Evolutionary conservation across 805 yeast species (phyloP).

Genomic region (Ogataea neopini): DNA sequence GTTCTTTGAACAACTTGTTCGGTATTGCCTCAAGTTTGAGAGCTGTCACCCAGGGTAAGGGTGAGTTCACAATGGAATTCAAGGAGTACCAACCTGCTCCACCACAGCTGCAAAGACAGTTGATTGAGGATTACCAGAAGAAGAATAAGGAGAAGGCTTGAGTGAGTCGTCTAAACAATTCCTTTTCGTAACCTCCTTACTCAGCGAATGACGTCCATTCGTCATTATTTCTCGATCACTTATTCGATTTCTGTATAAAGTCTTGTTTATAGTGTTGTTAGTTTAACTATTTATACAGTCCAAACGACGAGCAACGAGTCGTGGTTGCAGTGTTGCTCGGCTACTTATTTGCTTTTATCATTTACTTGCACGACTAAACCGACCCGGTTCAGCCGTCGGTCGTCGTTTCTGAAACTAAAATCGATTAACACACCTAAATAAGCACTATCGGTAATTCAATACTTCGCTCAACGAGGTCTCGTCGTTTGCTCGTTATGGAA

Average conservation of each 20-base stretch:
- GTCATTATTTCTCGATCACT: background rate
- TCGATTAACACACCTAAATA: too few species aligned
- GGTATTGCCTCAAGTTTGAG: conserved; percentile 95
- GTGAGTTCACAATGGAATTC: conserved; percentile 95
- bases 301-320: too few species aligned
- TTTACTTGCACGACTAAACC: too few species aligned
- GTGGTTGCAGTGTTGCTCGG: too few species aligned
- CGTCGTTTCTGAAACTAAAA: too few species aligned
- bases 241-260: conserved; percentile 3
- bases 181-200: background rate
- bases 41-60: conserved; percentile 98
- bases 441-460: too few species aligned
- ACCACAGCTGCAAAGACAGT: conserved; percentile 85
- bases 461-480: too few species aligned
- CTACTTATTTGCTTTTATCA: too few species aligned
- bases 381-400: too few species aligned
- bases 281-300: background rate
- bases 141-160: conserved; percentile 37
- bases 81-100: conserved; percentile 89
- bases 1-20: conserved; percentile 94
- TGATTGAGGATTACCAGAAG: conserved; percentile 81
- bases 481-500: too few species aligned
- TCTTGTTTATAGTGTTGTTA: conserved; percentile 1
- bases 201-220: background rate
- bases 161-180: background rate